Evolutionary conservation across 2,329 filamentous ascomycete species (phyloP).

Genomic region (Penicillium sp.): DNA sequence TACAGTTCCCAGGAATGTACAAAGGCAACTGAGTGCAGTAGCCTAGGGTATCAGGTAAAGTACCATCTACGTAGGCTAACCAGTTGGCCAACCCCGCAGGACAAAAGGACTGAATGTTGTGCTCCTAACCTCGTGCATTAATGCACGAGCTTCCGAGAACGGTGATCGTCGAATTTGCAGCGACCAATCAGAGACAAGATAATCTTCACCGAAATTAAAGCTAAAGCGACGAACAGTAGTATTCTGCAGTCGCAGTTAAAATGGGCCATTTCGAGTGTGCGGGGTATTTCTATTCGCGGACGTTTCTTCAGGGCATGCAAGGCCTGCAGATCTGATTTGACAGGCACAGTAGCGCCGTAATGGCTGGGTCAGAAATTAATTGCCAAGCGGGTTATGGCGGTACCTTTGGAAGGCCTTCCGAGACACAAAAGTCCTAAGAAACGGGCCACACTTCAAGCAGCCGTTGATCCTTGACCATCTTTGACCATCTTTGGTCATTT

Average conservation of each 20-base stretch:
- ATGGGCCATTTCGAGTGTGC: not conserved
- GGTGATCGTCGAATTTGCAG: no score
- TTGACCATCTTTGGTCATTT: no score
- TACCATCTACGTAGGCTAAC: no score
- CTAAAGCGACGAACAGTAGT: not conserved
- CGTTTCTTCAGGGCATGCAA: not conserved
- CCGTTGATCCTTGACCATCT: no score
- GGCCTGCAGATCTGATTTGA: not conserved
- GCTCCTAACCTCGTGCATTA: no score
- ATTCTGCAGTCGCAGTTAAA: not conserved
- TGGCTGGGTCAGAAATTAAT: not conserved
- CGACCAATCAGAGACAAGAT: no score
- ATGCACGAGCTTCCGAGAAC: no score
- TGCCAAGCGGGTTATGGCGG: not conserved
- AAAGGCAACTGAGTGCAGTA: no score
- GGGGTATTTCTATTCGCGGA: not conserved
- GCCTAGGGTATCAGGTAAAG: no score
- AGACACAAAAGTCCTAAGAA: not conserved
- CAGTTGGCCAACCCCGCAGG: no score
- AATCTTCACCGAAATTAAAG: not conserved
- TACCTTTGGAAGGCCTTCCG: not conserved
- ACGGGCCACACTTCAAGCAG: not conserved
- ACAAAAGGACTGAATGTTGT: no score
- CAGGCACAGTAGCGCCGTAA: not conserved
- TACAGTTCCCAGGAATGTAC: no score